Base-by-base conservation (phyloP, 371 early-diverging fungal genomes). In the Antonospora locustae region DNA sequence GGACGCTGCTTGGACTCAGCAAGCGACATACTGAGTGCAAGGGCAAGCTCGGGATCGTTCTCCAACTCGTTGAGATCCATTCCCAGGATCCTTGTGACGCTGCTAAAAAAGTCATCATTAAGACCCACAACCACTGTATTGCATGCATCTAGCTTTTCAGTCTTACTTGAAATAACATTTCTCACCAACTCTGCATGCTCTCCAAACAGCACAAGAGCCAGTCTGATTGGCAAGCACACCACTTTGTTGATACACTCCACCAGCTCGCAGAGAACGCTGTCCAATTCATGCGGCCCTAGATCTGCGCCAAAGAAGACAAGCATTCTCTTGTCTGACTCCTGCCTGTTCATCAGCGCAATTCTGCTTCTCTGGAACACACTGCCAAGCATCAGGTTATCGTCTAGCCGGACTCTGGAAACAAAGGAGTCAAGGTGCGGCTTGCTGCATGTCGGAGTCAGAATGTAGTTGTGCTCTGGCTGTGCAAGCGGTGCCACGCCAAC, bases 181-280 rank as follows among this genome's bases (percentile, higher is more conserved):
- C 17, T 27, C 40, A 50, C 56, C n/a, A n/a, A 65, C 23, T 63
- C 65, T 0, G 50, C 2, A 1, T 63, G 68, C 22, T 74, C 75
- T 1, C 65, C 75, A 45, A 74, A 71, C 25, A 71, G 61, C 14
- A 74, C 55, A 12, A 71, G 43, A 7, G 58, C 60, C 3, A 74
- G 50, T 14, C 1, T 19, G 5, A 69, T 45, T n/a, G 61, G 67
- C 23, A 48, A 50, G 7, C 51, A 47, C 19, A 66, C 19, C 2
- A 65, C 3, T 9, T 7, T 25, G 24, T 3, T 22, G 25, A 37
- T 38, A 32, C 9, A 7, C 1, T 55, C 58, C 17, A 52, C 54
- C 12, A 70, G 28, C n/a, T 60, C 36, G 11, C 27, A 47, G 20
- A 71, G 41, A 11, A 65, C 24, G 27, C 63, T 50, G 40, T 57